Evolutionary conservation across 163 green algal genomes (phyloP), one percentile per base, ranked within the genome.

Genomic region (Scenedesmus sp.): DNA sequence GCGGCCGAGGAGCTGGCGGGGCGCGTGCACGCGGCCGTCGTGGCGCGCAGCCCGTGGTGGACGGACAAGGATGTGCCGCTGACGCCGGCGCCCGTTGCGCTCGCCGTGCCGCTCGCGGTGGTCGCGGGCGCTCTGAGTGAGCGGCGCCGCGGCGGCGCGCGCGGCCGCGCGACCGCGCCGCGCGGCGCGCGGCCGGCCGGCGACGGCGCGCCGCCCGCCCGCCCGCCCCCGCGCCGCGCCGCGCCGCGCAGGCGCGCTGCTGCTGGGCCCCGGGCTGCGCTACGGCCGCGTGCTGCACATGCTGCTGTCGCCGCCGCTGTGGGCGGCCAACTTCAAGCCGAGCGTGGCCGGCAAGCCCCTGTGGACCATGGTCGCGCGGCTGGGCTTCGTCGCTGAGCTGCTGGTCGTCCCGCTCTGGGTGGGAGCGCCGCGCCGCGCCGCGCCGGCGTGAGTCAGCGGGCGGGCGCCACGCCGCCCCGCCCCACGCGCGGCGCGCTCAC

Each of bases 321-420:
- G 71, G 71, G 71, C 71, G 13, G 57, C 26, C 39, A 62, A 47
- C 57, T 62, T 78, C 47, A 24, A 24, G 9, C n/a, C 26, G 6
- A 28, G 26, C 13, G 17, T 24, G 29, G 47, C 14, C 36, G 13
- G 50, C 50, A 36, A 34, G 20, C 50, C 14, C 14, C 31, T 70
- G 10, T 31, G 42, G 36, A 22, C n/a, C 20, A 26, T 39, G 18
- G 7, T 62, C 28, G 58, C 51, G 54, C 71, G 31, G 11, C 24
- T 18, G 4, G 69, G 69, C 1, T 79, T 71, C 29, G 33, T 63
- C 2, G 42, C 51, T 5, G 57, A 70, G 39, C 26, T 79, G 45
- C 1, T 71, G n/a, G 20, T 79, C 18, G 9, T 71, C 15, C 58
- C 71, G 3, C 71, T 79, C 17, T 79, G 71, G 71, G 57, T 79